Evolutionary conservation across 1,139 yeast genomes (phyloP), one percentile per base, ranked within the genome.

Genomic region (Wickerhamiella infanticola): DNA sequence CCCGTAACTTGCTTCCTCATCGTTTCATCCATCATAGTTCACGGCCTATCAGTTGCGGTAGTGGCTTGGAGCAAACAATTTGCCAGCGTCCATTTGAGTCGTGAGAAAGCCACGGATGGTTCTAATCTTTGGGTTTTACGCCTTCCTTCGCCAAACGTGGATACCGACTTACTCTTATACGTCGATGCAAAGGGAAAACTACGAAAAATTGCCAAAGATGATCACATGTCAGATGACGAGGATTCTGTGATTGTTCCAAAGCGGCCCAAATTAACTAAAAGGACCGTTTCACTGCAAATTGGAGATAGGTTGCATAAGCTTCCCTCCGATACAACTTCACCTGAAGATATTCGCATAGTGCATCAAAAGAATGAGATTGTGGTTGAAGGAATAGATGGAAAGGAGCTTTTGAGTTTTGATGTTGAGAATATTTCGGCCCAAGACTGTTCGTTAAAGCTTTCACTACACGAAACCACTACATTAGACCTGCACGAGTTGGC

Each of bases 11-110:
- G 90, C 40, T 90, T 90, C 57, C 66, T 90, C 50, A 85, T 90
- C 37, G 69, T 90, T 8, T 74, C 94, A 0, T 86, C 96, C 2
- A 90, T 90, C 56, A 68, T 86, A 26, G 94, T 90, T 29, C 98
- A 90, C 64, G 98, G 98, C 11, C 88, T 97, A 0, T 86, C 96
- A 0, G 95, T 90, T 41, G 98, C 98, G 0, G 95, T 88, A 4
- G 74, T 86, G 53, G 79, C 93, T 4, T 70, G 88, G 45, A 97
- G 97, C 45, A 82, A 79, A 58, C 80, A 90, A 50, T 73, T 90
- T 61, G 85, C 86, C 65, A 79, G 94, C 51, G 81, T 90, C 81
- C 85, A 95, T 4, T 77, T 90, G 55, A 84, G 96, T 3, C 26
- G 11, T 18, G 51, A 53, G 11, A 35, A 29, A 5, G 75, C 83